Evolutionary conservation across 2,329 filamentous ascomycete genomes (phyloP).

Genomic region (Fusarium verticillioides): DNA sequence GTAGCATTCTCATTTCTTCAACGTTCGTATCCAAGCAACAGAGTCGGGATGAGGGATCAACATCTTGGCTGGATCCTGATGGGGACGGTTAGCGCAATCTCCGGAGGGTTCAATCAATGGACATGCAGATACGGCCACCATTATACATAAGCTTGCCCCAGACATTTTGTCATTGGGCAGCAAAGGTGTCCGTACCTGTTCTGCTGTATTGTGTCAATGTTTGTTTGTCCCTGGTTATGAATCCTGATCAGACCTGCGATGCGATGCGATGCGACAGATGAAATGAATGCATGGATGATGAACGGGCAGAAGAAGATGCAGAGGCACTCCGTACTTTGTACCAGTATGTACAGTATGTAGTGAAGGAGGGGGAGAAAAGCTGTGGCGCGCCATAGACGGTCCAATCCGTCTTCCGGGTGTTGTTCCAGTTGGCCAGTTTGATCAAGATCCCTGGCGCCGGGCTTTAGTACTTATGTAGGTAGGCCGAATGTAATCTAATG

Average conservation of each 20-base stretch:
- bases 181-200: constrained; percentile 44
- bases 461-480: constrained; percentile 11
- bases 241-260: constrained; percentile 4
- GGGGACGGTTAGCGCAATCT: constrained; percentile 31
- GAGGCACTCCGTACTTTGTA: neutral
- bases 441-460: constrained; percentile 40
- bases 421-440: constrained; percentile 58
- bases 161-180: constrained; percentile 49
- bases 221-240: neutral
- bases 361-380: constrained; percentile 5
- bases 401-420: constrained; percentile 54
- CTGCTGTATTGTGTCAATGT: constrained; percentile 7
- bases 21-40: constrained; percentile 15
- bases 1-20: constrained; percentile 39
- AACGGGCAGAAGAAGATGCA: constrained; percentile 9
- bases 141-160: constrained; percentile 7
- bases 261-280: constrained; percentile 23
- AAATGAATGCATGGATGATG: constrained; percentile 22
- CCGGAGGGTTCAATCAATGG: constrained; percentile 26
- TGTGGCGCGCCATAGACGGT: constrained; percentile 41
- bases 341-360: neutral
- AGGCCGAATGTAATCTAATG: constrained; percentile 22
- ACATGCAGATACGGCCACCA: constrained; percentile 18
- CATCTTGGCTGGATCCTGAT: neutral
- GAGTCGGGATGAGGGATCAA: constrained; percentile 21